Base-by-base conservation (phyloP, 1,284 basidiomycete species). In the Naganishia liquefaciens region DNA sequence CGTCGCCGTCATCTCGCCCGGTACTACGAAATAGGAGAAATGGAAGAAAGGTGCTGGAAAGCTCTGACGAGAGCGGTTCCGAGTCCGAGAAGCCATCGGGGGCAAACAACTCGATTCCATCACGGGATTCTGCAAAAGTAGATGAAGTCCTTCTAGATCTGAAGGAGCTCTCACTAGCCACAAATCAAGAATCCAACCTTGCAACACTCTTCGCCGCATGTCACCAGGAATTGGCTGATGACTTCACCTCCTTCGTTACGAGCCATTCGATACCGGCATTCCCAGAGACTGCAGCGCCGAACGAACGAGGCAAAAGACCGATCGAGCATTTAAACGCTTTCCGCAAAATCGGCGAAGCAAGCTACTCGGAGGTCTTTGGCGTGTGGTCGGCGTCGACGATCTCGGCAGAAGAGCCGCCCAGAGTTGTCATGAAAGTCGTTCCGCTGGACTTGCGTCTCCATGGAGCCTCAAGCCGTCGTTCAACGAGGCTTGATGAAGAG, bases 301-400 rank as follows among this genome's bases (percentile, higher is more conserved):
- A 21, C n/a, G 44, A 55, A 19, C 43, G 54, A 5, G 60, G 51
- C 3, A 53, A 49, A 47, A 27, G 51, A 54, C 43, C 21, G 40
- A 9, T n/a, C 7, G 11, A 42, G 52, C 21, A 21, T n/a, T 19
- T 13, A 9, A 62, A 62, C 40, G 25, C 17, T 21, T 62, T 91
- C 76, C 82, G 80, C 68, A 99, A 99, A 79, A 87, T 97, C 61
- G 95, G 94, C 51, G 95, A 99, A 79, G 95, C 95, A 13, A 93
- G 90, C 54, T 99, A 90, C 77, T 96, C 93, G 0, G 95, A 99
- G 75, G 96, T 99, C n/a, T 99, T 92, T 79, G 88, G 88, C 4
- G 86, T 93, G 54, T 49, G 55, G 49, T 46, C 40, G 25, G 49
- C 13, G 39, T 28, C 39, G 86, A 21, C 54, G 19, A 17, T 43